Evolutionary conservation across 352 stramenopile genomes (phyloP).

Genomic region (Phytopythium delawarense): DNA sequence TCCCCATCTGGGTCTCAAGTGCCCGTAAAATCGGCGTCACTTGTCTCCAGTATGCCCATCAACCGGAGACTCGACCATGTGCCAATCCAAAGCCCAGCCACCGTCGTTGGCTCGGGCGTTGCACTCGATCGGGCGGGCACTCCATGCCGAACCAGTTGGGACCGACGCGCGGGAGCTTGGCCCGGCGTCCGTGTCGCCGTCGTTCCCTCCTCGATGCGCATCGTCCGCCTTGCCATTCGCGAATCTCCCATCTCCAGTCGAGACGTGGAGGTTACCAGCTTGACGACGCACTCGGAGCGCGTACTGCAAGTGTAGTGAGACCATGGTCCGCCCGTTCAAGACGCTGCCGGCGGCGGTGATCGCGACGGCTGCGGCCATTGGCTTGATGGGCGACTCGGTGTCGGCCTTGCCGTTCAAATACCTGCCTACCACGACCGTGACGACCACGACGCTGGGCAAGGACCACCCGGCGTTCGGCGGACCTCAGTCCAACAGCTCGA

Average conservation of each 20-base stretch:
- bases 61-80: background rate
- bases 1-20: background rate
- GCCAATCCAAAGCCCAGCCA: background rate
- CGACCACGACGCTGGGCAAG: slow-evolving; percentile 24
- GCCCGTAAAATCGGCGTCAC: background rate
- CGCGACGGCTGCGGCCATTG: background rate
- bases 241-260: background rate
- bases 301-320: background rate
- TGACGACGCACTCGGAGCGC: background rate
- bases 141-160: background rate
- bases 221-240: background rate
- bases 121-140: background rate
- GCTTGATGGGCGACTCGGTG: slow-evolving; percentile 7
- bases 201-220: background rate
- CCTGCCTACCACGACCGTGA: slow-evolving; percentile 19
- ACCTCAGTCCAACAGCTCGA: background rate
- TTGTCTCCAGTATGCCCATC: background rate
- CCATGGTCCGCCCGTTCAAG: background rate
- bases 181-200: background rate
- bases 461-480: slow-evolving; percentile 36
- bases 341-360: background rate
- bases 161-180: background rate
- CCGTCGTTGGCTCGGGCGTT: background rate
- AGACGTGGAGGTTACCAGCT: background rate
- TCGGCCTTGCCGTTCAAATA: slow-evolving; percentile 21